A percentile compares a stretch with the other conserved stretches of the same genome.
These are phyloP conservation scores for Polytolypa hystricis DNA, from an alignment of 2,329 filamentous ascomycete genomes.

Conservation along the genomic window DNA sequence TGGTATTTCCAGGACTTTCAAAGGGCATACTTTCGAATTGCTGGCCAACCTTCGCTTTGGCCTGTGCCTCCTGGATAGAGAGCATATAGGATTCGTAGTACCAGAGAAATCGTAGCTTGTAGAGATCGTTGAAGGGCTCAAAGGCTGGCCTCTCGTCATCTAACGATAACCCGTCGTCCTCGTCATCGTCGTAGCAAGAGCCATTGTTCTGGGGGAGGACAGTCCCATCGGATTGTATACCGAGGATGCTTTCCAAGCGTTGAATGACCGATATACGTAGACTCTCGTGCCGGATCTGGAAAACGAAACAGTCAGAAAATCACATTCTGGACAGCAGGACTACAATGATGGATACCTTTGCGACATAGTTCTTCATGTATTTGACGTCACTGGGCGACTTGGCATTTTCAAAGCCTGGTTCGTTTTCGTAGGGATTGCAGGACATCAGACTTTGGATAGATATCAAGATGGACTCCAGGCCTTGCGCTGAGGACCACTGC, in stretches of 20 bases:
- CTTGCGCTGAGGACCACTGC: conserved; percentile 93
- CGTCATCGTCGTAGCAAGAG: conserved; percentile 23
- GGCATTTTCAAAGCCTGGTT: conserved; percentile 79
- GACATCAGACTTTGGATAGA: conserved; percentile 97
- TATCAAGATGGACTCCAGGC: conserved; percentile 83
- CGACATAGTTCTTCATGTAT: conserved; percentile 62
- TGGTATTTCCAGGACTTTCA: conserved; percentile 62
- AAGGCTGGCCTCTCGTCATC: conserved; percentile 50
- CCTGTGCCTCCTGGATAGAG: conserved; percentile 53
- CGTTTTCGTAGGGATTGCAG: conserved; percentile 85
- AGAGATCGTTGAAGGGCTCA: conserved; percentile 80
- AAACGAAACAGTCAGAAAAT: conserved; percentile 1
- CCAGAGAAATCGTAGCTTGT: conserved; percentile 89
- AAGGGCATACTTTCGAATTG: conserved; percentile 78
- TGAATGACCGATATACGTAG: conserved; percentile 77
- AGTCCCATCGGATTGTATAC: conserved; percentile 46
- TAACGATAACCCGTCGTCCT: conserved; percentile 17
- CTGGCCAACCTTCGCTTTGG: conserved; percentile 52
- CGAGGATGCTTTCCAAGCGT: conserved; percentile 68
- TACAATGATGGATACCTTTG: conserved; percentile 49
- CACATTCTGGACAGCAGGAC: not conserved
- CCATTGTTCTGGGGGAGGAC: conserved; percentile 23
- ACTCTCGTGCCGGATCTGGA: conserved; percentile 79
- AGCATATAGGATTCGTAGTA: conserved; percentile 81
- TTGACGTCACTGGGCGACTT: conserved; percentile 58